These are phyloP conservation scores for Mucor lusitanicus DNA, from an alignment of 371 early-diverging fungal species.

Conservation along the genomic window DNA sequence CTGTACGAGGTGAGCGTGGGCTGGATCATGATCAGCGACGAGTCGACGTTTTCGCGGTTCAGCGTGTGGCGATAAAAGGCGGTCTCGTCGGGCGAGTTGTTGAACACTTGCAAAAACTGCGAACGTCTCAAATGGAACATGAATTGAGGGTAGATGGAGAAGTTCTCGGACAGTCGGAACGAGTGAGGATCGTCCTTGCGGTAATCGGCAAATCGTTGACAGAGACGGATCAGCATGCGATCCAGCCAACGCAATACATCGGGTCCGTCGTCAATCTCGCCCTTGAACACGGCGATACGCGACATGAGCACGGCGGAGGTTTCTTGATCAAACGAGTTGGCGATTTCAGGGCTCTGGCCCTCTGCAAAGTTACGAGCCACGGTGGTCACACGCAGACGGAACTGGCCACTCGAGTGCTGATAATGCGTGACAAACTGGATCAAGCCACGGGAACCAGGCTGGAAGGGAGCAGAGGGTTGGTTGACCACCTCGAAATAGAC, in stretches of 20 bases:
- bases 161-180: constrained; percentile 92
- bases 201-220: constrained; percentile 97
- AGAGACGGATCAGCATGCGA: constrained; percentile 97
- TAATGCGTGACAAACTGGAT: constrained; percentile 96
- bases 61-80: constrained; percentile 95
- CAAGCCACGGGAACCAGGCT: constrained; percentile 87
- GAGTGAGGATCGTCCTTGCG: constrained; percentile 95
- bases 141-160: constrained; percentile 99
- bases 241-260: constrained; percentile 99
- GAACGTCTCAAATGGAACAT: constrained; percentile 99
- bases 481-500: constrained; percentile 96
- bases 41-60: constrained; percentile 94
- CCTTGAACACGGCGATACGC: constrained; percentile 97
- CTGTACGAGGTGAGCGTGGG: constrained; percentile 96
- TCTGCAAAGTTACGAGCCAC: constrained; percentile 94
- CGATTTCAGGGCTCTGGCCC: constrained; percentile 86
- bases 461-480: constrained; percentile 79
- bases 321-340: constrained; percentile 98
- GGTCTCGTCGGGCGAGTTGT: constrained; percentile 99
- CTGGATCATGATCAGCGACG: constrained; percentile 98
- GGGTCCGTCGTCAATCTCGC: constrained; percentile 97
- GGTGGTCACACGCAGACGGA: constrained; percentile 93
- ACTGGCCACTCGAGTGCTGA: constrained; percentile 93
- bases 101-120: constrained; percentile 99
- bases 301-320: constrained; percentile 99